Evolutionary conservation across 2,329 filamentous ascomycete genomes (phyloP).

Genomic region (Pseudogymnoascus sp.): DNA sequence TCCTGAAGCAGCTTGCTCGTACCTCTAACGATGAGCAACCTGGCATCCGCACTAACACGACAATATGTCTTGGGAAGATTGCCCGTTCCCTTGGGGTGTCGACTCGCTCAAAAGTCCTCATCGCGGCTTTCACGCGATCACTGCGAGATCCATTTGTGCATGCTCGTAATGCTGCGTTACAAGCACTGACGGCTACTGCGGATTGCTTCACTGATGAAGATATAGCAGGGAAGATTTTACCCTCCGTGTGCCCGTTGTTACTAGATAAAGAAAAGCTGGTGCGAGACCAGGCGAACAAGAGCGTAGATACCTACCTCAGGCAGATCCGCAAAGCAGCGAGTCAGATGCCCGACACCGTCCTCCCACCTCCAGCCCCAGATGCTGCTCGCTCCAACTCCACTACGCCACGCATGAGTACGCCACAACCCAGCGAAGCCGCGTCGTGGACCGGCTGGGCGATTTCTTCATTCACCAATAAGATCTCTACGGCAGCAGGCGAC

Average conservation of each 20-base stretch:
- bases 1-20: constrained; percentile 84
- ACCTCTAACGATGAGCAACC: constrained; percentile 97
- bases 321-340: constrained; percentile 72
- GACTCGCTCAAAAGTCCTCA: constrained; percentile 80
- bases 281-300: constrained; percentile 84
- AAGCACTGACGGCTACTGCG: constrained; percentile 76
- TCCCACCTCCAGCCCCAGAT: constrained; percentile 53
- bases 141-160: constrained; percentile 92
- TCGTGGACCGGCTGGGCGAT: constrained; percentile 96
- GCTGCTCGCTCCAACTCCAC: constrained; percentile 38
- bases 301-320: constrained; percentile 76
- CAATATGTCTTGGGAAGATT: constrained; percentile 94
- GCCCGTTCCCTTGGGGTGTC: constrained; percentile 76
- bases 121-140: constrained; percentile 84
- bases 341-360: constrained; percentile 69
- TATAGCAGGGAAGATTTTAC: constrained; percentile 74
- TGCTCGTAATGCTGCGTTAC: constrained; percentile 78
- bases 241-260: constrained; percentile 73
- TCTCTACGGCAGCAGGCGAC: constrained; percentile 76
- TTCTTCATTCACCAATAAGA: constrained; percentile 94
- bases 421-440: constrained; percentile 56
- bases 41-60: constrained; percentile 95
- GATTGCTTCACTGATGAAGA: constrained; percentile 89
- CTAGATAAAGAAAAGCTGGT: constrained; percentile 95
- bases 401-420: constrained; percentile 70